Evolutionary conservation across 129 eudicot genomes (phyloP).

Genomic region (Flaveria trinervia): DNA sequence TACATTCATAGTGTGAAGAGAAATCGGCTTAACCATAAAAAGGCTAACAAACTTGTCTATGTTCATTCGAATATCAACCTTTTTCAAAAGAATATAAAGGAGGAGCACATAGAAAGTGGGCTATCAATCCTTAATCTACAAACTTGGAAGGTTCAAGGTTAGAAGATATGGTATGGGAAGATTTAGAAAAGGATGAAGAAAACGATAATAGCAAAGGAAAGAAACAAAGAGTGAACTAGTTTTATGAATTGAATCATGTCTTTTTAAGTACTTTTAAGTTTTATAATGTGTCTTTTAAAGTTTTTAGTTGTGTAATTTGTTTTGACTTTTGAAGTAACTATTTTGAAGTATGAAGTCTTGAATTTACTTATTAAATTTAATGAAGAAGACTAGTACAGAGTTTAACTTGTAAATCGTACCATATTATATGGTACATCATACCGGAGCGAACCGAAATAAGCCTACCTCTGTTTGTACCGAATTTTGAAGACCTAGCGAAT

Average conservation of each 20-base stretch:
- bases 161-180: too few relatives aligned
- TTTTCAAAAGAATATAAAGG: neutral
- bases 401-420: neutral
- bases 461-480: conserved; percentile 4
- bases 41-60: neutral
- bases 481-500: neutral
- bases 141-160: too few relatives aligned
- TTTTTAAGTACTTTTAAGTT: too few relatives aligned
- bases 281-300: too few relatives aligned
- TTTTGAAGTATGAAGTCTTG: too few relatives aligned
- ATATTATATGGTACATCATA: neutral
- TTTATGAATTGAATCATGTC: neutral
- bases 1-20: too few relatives aligned
- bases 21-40: neutral
- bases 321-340: too few relatives aligned
- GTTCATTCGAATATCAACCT: neutral
- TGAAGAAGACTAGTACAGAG: too few relatives aligned
- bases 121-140: neutral
- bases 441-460: conserved; percentile 4
- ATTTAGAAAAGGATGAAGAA: too few relatives aligned
- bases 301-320: too few relatives aligned
- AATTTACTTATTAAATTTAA: too few relatives aligned
- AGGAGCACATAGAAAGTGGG: neutral
- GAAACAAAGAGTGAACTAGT: neutral
- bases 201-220: neutral